Evolutionary conservation across 257 asterid species (phyloP).

Genomic region (Gentiana dahurica): DNA sequence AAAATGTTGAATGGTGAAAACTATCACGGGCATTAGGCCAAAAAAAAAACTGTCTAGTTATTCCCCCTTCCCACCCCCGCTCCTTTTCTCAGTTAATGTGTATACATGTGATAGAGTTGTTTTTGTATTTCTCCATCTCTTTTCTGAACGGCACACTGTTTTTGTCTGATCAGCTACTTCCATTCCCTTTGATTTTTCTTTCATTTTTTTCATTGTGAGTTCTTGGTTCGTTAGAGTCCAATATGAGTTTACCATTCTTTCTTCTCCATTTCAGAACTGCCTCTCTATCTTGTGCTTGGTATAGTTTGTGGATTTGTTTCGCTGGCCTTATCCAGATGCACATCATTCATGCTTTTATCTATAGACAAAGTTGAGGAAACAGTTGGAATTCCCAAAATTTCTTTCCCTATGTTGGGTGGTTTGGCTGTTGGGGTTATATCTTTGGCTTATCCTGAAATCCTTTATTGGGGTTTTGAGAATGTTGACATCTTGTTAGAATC

Average conservation of each 20-base stretch:
- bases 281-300: slow-evolving; percentile 94
- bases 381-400: slow-evolving; percentile 47
- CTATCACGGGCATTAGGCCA: no score
- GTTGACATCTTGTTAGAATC: slow-evolving; percentile 82
- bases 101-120: no score
- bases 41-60: no score
- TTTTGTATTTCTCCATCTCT: no score
- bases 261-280: slow-evolving; percentile 77
- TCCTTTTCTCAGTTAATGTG: no score
- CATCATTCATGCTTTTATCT: slow-evolving; percentile 57
- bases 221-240: neutral
- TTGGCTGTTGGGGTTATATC: slow-evolving; percentile 74
- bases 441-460: slow-evolving; percentile 84
- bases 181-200: no score
- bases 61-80: no score
- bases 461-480: slow-evolving; percentile 94
- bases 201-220: no score
- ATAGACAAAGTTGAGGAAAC: slow-evolving; percentile 38
- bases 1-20: no score
- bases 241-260: slow-evolving; percentile 1
- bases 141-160: no score
- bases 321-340: slow-evolving; percentile 58
- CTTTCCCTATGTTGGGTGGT: slow-evolving; percentile 71
- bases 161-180: no score
- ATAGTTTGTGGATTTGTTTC: slow-evolving; percentile 81